Evolutionary conservation across 2,329 filamentous ascomycete genomes (phyloP).

Genomic region (Phaeosphaeriaceae sp.): DNA sequence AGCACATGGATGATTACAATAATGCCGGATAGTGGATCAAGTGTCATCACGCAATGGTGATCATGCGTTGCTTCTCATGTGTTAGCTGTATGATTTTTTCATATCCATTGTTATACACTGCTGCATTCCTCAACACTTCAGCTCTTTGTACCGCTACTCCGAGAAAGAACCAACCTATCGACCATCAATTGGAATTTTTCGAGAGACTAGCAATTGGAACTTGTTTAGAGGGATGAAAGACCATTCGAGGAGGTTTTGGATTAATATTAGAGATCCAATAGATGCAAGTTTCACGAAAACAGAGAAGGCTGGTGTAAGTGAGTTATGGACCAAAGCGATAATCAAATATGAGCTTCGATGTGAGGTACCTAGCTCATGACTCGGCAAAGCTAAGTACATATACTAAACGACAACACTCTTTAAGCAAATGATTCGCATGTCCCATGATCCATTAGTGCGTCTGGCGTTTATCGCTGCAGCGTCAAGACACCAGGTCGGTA

Average conservation of each 20-base stretch:
- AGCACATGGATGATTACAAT: not conserved
- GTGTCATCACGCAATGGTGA: not conserved
- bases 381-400: not conserved
- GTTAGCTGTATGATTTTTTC: not conserved
- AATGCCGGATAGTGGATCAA: not conserved
- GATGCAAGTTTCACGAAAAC: not conserved
- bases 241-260: not conserved
- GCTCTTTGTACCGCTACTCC: too few relatives aligned
- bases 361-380: not conserved
- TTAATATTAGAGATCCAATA: not conserved
- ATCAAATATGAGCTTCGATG: not conserved
- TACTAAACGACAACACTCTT: not conserved
- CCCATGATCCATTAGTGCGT: too few relatives aligned
- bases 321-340: not conserved
- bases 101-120: too few relatives aligned
- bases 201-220: not conserved
- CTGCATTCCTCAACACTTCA: too few relatives aligned
- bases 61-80: not conserved
- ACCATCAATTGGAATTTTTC: not conserved
- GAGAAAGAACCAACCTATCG: too few relatives aligned
- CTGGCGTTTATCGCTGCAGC: constrained; percentile 37
- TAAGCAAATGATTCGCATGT: not conserved
- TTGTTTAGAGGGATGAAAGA: not conserved
- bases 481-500: constrained; percentile 65
- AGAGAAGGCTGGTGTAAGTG: not conserved